Percentiles rank a stretch among this genome's conserved stretches.
phyloP scores from a whole-genome alignment of 805 yeast genomes.

The Priceomyces fermenticarens region DNA sequence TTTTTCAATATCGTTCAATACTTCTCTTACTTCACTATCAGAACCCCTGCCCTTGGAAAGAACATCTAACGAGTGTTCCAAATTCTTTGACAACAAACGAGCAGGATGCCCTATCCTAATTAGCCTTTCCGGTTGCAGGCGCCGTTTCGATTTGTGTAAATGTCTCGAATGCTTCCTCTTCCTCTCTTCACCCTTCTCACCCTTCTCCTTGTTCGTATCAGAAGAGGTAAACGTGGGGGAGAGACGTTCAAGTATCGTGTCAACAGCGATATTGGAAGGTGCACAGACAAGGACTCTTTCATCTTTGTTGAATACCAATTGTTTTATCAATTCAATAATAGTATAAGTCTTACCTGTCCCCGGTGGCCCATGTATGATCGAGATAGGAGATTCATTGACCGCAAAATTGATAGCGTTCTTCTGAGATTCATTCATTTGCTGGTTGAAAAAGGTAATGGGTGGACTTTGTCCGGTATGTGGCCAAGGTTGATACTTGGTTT shows the following conservation, averaged over 20 bases:
- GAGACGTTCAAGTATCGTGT: constrained; percentile 81
- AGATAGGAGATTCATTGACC: constrained; percentile 50
- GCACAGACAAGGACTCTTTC: constrained; percentile 82
- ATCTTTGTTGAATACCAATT: constrained; percentile 45
- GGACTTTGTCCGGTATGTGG: constrained; percentile 4
- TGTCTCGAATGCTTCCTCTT: constrained; percentile 22
- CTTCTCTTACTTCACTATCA: constrained; percentile 26
- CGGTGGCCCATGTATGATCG: constrained; percentile 75
- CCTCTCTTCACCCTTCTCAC: constrained; percentile 8
- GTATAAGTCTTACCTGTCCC: constrained; percentile 87
- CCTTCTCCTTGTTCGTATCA: constrained; percentile 2
- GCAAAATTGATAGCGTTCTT: constrained; percentile 68
- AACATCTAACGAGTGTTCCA: constrained; percentile 74
- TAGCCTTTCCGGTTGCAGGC: constrained; percentile 41
- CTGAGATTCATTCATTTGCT: constrained; percentile 65
- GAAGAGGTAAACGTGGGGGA: constrained; percentile 25
- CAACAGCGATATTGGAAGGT: constrained; percentile 90
- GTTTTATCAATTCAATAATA: constrained; percentile 74
- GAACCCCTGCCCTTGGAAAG: constrained; percentile 58
- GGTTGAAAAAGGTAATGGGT: constrained; percentile 35
- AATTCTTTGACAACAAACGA: constrained; percentile 58
- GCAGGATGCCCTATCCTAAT: constrained; percentile 94
- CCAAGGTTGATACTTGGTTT: constrained; percentile 25
- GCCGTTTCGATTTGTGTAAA: constrained; percentile 9
- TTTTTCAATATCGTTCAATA: constrained; percentile 62